These are phyloP conservation scores for Auriscalpium microsporum DNA, from an alignment of 768 basidiomycete species.

Conservation along the genomic window DNA sequence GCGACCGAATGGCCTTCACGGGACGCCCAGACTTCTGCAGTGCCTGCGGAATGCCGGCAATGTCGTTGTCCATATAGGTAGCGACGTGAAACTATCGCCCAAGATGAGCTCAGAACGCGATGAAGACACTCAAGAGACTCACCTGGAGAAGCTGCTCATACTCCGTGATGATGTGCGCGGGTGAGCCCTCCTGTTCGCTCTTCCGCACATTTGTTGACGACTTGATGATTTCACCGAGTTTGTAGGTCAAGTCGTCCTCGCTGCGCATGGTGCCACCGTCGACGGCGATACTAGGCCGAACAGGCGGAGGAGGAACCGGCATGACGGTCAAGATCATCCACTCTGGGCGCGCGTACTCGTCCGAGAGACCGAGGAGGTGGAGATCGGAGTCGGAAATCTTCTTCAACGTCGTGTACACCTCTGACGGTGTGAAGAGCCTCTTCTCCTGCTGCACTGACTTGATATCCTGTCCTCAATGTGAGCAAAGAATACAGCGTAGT, in stretches of 20 bases:
- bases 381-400: slow-evolving; percentile 91
- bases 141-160: slow-evolving; percentile 96
- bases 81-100: slow-evolving; percentile 87
- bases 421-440: slow-evolving; percentile 71
- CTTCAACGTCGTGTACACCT: slow-evolving; percentile 91
- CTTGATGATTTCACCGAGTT: slow-evolving; percentile 94
- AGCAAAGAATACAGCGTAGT: background rate
- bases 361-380: slow-evolving; percentile 82
- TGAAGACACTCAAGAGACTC: slow-evolving; percentile 16
- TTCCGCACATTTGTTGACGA: slow-evolving; percentile 86
- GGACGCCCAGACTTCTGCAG: slow-evolving; percentile 96
- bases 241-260: slow-evolving; percentile 98
- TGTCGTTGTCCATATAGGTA: slow-evolving; percentile 99
- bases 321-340: slow-evolving; percentile 99
- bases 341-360: slow-evolving; percentile 93
- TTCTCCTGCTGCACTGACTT: slow-evolving; percentile 80
- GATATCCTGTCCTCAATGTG: slow-evolving; percentile 44
- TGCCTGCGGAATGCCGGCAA: slow-evolving; percentile 95
- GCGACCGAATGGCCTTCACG: slow-evolving; percentile 95
- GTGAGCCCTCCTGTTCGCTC: slow-evolving; percentile 94
- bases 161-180: slow-evolving; percentile 90
- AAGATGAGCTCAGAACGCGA: background rate
- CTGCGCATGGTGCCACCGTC: slow-evolving; percentile 95
- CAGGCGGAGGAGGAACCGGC: slow-evolving; percentile 96
- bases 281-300: slow-evolving; percentile 94